Evolutionary conservation across 768 basidiomycete species (phyloP).

Genomic region (Termitomyces sp.): DNA sequence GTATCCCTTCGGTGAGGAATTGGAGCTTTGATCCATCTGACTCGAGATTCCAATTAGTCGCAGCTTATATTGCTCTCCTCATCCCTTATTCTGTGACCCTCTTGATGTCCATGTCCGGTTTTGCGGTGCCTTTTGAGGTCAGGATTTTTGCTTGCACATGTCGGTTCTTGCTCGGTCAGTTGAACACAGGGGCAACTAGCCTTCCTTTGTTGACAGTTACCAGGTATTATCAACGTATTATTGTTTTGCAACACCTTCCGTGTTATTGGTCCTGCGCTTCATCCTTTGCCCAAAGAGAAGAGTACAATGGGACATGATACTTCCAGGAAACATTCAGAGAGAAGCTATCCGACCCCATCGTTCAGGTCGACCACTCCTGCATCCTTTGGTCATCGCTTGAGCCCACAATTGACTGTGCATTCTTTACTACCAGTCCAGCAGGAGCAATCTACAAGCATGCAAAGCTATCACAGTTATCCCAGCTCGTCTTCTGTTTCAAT

Average conservation of each 20-base stretch:
- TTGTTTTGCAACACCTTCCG: constrained; percentile 68
- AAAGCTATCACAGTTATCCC: constrained; percentile 18
- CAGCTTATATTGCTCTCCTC: constrained; percentile 38
- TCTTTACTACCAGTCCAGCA: constrained; percentile 16
- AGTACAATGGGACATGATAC: constrained; percentile 20
- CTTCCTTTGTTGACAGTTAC: background rate
- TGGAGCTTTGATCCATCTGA: background rate
- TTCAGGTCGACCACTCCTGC: constrained; percentile 9
- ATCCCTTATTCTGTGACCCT: constrained; percentile 51
- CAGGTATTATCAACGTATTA: constrained; percentile 59
- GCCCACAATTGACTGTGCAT: constrained; percentile 4
- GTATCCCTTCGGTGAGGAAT: constrained; percentile 51
- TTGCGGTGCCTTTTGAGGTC: constrained; percentile 36
- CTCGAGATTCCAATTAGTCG: constrained; percentile 3
- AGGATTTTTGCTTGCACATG: constrained; percentile 41
- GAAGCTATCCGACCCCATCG: constrained; percentile 11
- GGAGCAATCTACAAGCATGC: constrained; percentile 15
- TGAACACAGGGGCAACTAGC: background rate
- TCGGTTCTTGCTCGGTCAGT: constrained; percentile 51
- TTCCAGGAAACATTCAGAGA: constrained; percentile 7
- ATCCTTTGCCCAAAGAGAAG: constrained; percentile 23
- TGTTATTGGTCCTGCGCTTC: constrained; percentile 49
- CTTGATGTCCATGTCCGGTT: constrained; percentile 43
- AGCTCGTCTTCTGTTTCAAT: constrained; percentile 13
- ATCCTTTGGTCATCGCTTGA: constrained; percentile 5